A percentile compares a stretch with the other conserved stretches of the same genome.
phyloP scores from a whole-genome alignment of 805 yeast genomes.

The Yueomyces sp. region DNA sequence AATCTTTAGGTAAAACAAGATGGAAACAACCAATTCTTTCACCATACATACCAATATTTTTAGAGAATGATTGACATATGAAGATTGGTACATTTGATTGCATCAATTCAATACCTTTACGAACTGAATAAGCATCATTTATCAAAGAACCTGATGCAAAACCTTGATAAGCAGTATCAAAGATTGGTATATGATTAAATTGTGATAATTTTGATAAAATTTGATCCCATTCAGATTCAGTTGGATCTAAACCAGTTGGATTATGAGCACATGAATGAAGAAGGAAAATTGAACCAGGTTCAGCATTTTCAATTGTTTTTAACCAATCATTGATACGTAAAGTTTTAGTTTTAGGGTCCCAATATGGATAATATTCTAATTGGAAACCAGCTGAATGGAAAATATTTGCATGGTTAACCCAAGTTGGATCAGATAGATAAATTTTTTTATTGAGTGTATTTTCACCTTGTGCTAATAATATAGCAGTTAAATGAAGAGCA shows the following conservation, averaged over 20 bases:
- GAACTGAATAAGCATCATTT: slow-evolving; percentile 70
- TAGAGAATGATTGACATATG: slow-evolving; percentile 91
- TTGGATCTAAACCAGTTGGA: slow-evolving; percentile 95
- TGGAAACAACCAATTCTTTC: slow-evolving; percentile 95
- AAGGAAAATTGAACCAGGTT: slow-evolving; percentile 63
- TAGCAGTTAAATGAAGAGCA: slow-evolving; percentile 82
- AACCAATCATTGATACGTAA: slow-evolving; percentile 63
- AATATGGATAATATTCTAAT: slow-evolving; percentile 69
- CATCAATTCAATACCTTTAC: slow-evolving; percentile 38
- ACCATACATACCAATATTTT: slow-evolving; percentile 94
- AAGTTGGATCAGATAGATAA: slow-evolving; percentile 81
- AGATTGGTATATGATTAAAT: slow-evolving; percentile 62
- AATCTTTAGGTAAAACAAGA: slow-evolving; percentile 38
- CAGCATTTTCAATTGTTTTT: slow-evolving; percentile 48
- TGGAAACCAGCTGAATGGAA: slow-evolving; percentile 58
- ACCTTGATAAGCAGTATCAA: slow-evolving; percentile 96
- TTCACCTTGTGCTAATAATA: slow-evolving; percentile 25
- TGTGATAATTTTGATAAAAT: slow-evolving; percentile 50
- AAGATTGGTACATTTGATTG: slow-evolving; percentile 43
- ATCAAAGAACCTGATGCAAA: slow-evolving; percentile 82
- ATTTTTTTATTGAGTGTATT: slow-evolving; percentile 25
- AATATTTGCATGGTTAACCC: slow-evolving; percentile 91
- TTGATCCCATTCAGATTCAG: slow-evolving; percentile 62
- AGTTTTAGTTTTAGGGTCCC: slow-evolving; percentile 59
- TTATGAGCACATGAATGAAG: slow-evolving; percentile 96